Base-by-base conservation (phyloP, 2,329 filamentous ascomycete species). In the Phoma herbarum region DNA sequence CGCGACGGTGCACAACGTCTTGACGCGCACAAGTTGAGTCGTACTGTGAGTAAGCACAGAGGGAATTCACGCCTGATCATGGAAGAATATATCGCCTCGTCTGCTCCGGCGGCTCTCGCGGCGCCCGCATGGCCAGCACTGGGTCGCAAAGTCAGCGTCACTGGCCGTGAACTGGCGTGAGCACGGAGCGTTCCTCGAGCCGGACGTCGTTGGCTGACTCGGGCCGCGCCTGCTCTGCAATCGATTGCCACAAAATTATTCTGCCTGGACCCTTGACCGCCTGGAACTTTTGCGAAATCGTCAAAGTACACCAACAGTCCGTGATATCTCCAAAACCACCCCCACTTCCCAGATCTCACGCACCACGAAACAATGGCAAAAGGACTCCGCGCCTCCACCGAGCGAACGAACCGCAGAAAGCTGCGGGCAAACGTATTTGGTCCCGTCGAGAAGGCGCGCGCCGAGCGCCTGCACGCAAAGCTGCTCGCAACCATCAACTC, bases 391-490 rank as follows among this genome's bases (percentile, higher is more conserved):
- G 86, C 93, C 65, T 96, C 90, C 75, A 83, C 86, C 66, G 87
- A 84, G 71, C 97, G 97, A 82, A 84, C 85, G 72, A 97, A 97
- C 82, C 92, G 93, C 81, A 84, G 86, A 68, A 89, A 86, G 70
- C 85, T 97, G 65, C 93, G 93, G 78, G 83, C 86, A 65, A 88
- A 87, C 65, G 90, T 97, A 65, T 97, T 96, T 79, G 91, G 90
- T 1, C 94, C 94, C 16, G 88, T 88, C 54, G 92, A 94, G 77
- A 82, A 85, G 69, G 93, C 90, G 44, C 87, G 94, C 68, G 89
- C 88, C 52, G 89, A 93, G 78, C 89, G 94, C 66, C 86, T 97
- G 33, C 92, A 92, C 37, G 90, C 91, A 61, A 97, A 95, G 80
- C 83, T 97, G 60, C 83, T 93, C 72, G 92, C 93, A 75, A 77